These are phyloP conservation scores for Pythium phragmiticola DNA, from an alignment of 352 stramenopile species.

Conservation along the genomic window DNA sequence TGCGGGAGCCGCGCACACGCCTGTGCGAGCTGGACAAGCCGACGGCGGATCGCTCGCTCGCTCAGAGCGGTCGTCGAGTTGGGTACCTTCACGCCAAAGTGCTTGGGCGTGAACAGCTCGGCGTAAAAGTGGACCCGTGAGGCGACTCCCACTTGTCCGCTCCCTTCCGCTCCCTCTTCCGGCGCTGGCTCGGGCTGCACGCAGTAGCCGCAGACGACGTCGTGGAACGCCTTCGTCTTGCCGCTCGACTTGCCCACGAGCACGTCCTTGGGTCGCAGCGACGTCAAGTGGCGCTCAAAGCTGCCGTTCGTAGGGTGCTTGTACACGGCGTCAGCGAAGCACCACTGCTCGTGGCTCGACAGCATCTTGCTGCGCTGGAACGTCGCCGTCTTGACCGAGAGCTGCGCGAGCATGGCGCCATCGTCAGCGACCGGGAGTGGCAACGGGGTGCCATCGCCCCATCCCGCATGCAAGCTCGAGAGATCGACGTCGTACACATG, in stretches of 20 bases:
- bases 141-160: not conserved
- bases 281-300: conserved; percentile 30
- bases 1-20: conserved; percentile 33
- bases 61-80: not conserved
- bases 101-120: conserved; percentile 25
- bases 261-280: conserved; percentile 20
- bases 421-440: not conserved
- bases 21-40: conserved; percentile 22
- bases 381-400: conserved; percentile 27
- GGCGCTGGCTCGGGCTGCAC: conserved; percentile 19
- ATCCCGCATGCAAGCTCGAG: not conserved
- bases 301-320: conserved; percentile 7
- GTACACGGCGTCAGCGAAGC: conserved; percentile 26
- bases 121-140: conserved; percentile 30
- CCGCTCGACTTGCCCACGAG: conserved; percentile 13
- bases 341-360: conserved; percentile 29
- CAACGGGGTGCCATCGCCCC: not conserved
- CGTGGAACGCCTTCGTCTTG: conserved; percentile 24
- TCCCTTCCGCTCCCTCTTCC: not conserved
- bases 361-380: conserved; percentile 22
- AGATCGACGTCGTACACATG: conserved; percentile 22
- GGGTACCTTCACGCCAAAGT: conserved; percentile 21
- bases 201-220: conserved; percentile 25
- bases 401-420: conserved; percentile 11
- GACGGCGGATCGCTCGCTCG: conserved; percentile 16